These are phyloP conservation scores for Nitzschia putrida DNA, from an alignment of 108 stramenopile genomes.

Conservation along the genomic window DNA sequence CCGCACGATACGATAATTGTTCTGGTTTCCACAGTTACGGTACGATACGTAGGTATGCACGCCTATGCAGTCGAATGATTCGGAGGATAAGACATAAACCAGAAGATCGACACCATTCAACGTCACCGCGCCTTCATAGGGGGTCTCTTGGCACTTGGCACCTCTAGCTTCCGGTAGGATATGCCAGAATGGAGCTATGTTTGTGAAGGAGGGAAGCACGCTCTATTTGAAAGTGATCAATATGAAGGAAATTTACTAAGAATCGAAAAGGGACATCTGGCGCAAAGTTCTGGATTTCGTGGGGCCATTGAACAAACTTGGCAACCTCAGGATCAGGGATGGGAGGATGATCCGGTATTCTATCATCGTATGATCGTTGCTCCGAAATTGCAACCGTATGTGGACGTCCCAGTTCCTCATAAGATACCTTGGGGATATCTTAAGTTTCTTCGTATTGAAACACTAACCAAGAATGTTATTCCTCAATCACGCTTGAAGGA, in stretches of 20 bases:
- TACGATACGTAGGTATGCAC: no score
- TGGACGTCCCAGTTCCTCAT: slow-evolving; percentile 29
- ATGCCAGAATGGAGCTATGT: slow-evolving; percentile 53
- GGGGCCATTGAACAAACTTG: neutral
- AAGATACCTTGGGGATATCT: slow-evolving; percentile 20
- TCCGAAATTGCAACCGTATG: slow-evolving; percentile 22
- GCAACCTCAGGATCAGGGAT: neutral
- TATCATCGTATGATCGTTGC: slow-evolving; percentile 14
- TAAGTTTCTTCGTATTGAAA: slow-evolving; percentile 24
- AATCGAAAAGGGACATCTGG: slow-evolving; percentile 33
- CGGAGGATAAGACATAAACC: no score
- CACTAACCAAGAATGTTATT: neutral
- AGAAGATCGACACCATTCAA: no score
- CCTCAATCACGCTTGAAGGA: slow-evolving; percentile 15
- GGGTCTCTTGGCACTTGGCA: no score
- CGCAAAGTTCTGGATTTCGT: neutral
- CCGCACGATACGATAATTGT: no score
- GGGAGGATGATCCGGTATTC: neutral
- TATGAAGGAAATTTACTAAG: slow-evolving; percentile 10
- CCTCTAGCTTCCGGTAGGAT: neutral
- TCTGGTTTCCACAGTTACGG: no score
- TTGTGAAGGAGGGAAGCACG: slow-evolving; percentile 73
- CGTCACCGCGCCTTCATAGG: no score
- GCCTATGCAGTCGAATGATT: no score
- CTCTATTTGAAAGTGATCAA: slow-evolving; percentile 40